Percentiles rank a stretch among this genome's conserved stretches.
These are phyloP conservation scores for Daldinia eschscholtzii DNA, from an alignment of 2,329 filamentous ascomycete species.

Conservation along the genomic window DNA sequence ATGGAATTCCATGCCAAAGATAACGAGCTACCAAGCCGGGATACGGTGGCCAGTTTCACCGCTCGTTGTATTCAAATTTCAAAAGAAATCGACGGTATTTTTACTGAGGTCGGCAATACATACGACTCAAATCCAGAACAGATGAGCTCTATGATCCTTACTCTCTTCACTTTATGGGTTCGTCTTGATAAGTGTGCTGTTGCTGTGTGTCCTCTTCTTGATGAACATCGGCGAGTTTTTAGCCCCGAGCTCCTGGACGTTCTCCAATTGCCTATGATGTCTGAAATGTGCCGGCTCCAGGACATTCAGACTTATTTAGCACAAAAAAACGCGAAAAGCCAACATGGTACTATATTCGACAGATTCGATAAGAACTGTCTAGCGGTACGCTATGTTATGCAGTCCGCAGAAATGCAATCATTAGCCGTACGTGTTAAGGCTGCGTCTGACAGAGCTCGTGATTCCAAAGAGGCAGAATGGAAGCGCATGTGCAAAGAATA, in stretches of 20 bases:
- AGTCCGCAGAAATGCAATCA: constrained; percentile 45
- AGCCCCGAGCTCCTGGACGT: constrained; percentile 63
- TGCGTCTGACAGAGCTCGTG: constrained; percentile 31
- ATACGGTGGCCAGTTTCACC: background rate
- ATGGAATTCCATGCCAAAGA: constrained; percentile 29
- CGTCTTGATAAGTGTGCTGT: constrained; percentile 65
- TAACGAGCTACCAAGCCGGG: background rate
- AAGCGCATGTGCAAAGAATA: constrained; percentile 30
- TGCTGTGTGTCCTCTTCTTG: constrained; percentile 60
- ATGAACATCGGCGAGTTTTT: constrained; percentile 66
- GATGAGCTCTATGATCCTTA: constrained; percentile 66
- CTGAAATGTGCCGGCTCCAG: constrained; percentile 65
- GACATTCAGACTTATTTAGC: constrained; percentile 64
- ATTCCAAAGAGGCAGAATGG: constrained; percentile 39
- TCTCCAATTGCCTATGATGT: constrained; percentile 62
- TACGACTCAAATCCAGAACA: constrained; percentile 63
- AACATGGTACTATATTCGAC: constrained; percentile 61
- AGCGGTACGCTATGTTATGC: constrained; percentile 60
- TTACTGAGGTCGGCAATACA: constrained; percentile 50
- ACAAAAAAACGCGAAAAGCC: constrained; percentile 49
- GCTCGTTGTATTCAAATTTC: constrained; percentile 48
- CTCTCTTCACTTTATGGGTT: constrained; percentile 69
- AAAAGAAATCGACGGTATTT: constrained; percentile 53
- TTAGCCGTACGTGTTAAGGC: constrained; percentile 38
- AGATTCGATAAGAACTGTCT: constrained; percentile 58